These are phyloP conservation scores for Alternaria viburni DNA, from an alignment of 2,329 filamentous ascomycete species.

Conservation along the genomic window DNA sequence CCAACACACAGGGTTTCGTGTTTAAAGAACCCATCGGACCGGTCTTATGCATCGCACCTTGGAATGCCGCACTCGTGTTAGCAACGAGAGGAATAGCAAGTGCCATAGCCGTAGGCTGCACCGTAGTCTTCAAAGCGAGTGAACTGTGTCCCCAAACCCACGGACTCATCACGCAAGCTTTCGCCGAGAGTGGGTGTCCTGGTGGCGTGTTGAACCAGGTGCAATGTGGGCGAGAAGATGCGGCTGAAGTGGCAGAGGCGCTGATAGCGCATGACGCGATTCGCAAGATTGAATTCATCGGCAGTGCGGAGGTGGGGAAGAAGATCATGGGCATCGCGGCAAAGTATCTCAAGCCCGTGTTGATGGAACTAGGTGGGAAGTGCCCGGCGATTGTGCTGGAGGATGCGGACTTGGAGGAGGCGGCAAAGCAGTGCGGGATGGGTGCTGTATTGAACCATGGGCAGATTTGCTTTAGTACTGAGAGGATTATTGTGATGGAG, in stretches of 20 bases:
- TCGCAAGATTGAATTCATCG: slow-evolving; percentile 75
- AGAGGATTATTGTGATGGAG: slow-evolving; percentile 69
- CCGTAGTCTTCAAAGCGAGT: slow-evolving; percentile 36
- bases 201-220: slow-evolving; percentile 75
- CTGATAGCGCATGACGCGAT: slow-evolving; percentile 71
- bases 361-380: slow-evolving; percentile 84
- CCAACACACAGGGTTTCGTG: slow-evolving; percentile 36
- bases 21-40: slow-evolving; percentile 40
- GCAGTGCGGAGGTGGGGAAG: slow-evolving; percentile 72
- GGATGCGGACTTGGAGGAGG: slow-evolving; percentile 66
- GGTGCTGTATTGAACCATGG: slow-evolving; percentile 53
- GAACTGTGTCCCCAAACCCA: slow-evolving; percentile 35
- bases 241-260: slow-evolving; percentile 69
- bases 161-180: slow-evolving; percentile 23
- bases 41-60: slow-evolving; percentile 26
- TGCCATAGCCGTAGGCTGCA: slow-evolving; percentile 66
- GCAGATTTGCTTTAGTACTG: slow-evolving; percentile 87
- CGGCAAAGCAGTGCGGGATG: slow-evolving; percentile 27
- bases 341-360: slow-evolving; percentile 74
- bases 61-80: slow-evolving; percentile 58
- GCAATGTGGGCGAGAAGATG: slow-evolving; percentile 63
- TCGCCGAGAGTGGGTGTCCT: slow-evolving; percentile 70
- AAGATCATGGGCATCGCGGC: slow-evolving; percentile 72
- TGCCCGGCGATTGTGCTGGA: slow-evolving; percentile 77
- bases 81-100: slow-evolving; percentile 35